These are phyloP conservation scores for Globisporangium uncinulatum DNA, from an alignment of 352 stramenopile genomes.

Conservation along the genomic window DNA sequence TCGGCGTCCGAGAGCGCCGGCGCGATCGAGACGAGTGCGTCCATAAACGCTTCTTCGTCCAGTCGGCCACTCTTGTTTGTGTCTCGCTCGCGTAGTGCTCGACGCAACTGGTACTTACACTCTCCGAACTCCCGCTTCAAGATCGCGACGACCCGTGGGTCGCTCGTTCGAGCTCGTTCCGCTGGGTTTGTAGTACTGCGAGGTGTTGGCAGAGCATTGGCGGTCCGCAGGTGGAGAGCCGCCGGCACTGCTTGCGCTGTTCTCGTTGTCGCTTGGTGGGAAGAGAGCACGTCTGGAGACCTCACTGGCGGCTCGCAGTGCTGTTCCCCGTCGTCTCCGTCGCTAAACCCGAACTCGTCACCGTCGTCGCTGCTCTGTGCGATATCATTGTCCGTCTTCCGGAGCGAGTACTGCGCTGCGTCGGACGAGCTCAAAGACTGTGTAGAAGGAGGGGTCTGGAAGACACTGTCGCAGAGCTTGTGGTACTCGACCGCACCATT, in stretches of 20 bases:
- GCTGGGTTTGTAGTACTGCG: no score
- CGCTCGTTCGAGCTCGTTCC: neutral
- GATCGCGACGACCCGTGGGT: conserved; percentile 33
- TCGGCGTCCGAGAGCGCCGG: conserved; percentile 64
- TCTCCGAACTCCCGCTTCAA: conserved; percentile 47
- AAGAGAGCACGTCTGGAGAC: neutral
- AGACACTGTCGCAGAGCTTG: conserved; percentile 31
- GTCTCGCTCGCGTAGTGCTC: conserved; percentile 56
- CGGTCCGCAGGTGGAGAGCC: neutral
- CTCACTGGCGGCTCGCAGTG: conserved; percentile 6
- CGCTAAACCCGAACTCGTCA: conserved; percentile 5
- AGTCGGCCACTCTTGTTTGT: conserved; percentile 45
- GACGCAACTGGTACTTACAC: conserved; percentile 69
- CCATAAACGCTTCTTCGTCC: conserved; percentile 74
- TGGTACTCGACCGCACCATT: conserved; percentile 29
- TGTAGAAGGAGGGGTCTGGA: conserved; percentile 17
- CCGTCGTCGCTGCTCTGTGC: neutral
- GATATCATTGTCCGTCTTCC: neutral
- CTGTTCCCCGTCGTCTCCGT: conserved; percentile 5
- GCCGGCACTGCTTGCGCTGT: neutral
- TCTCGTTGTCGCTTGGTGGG: neutral
- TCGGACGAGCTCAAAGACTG: neutral
- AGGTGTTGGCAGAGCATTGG: neutral
- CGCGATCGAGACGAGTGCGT: conserved; percentile 50
- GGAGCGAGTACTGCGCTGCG: neutral